phyloP scores from a whole-genome alignment of 2,329 filamentous ascomycete genomes.

The Colletotrichum euphorbiae region DNA sequence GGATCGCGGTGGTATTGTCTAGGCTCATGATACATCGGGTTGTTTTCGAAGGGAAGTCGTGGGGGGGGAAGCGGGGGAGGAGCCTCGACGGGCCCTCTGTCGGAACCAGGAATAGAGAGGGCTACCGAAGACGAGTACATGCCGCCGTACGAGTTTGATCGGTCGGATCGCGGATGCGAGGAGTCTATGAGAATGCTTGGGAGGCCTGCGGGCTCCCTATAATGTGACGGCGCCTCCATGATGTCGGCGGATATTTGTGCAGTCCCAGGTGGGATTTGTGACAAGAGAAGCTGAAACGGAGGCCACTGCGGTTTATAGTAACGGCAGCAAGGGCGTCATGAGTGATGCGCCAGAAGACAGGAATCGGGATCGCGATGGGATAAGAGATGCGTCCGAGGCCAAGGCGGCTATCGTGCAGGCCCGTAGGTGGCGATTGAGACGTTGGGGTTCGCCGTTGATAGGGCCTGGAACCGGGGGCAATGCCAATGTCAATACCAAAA shows the following conservation, averaged over 20 bases:
- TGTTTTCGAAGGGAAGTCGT: constrained; percentile 47
- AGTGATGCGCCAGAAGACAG: constrained; percentile 23
- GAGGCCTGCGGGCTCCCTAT: constrained; percentile 48
- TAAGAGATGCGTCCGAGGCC: constrained; percentile 34
- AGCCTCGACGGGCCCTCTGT: constrained; percentile 45
- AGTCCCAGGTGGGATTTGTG: constrained; percentile 27
- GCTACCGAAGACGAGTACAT: constrained; percentile 48
- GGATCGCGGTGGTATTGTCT: constrained; percentile 46
- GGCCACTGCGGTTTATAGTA: constrained; percentile 37
- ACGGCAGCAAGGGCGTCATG: constrained; percentile 37
- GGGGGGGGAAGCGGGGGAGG: constrained; percentile 63
- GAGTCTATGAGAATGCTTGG: constrained; percentile 52
- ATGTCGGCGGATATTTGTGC: constrained; percentile 32
- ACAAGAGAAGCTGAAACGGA: constrained; percentile 34
- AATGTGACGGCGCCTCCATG: constrained; percentile 54
- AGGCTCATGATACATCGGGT: constrained; percentile 45
- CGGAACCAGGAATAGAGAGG: constrained; percentile 57
- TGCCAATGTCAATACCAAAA: constrained; percentile 2
- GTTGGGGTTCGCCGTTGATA: constrained; percentile 35
- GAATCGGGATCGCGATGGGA: constrained; percentile 19
- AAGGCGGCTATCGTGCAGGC: constrained; percentile 32
- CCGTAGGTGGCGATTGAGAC: constrained; percentile 26
- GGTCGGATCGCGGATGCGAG: constrained; percentile 45
- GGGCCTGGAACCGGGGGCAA: neutral
- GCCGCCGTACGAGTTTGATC: constrained; percentile 49